Evolutionary conservation across 352 stramenopile genomes (phyloP), one percentile per base, ranked within the genome.

Genomic region (Pythium phragmiticola): DNA sequence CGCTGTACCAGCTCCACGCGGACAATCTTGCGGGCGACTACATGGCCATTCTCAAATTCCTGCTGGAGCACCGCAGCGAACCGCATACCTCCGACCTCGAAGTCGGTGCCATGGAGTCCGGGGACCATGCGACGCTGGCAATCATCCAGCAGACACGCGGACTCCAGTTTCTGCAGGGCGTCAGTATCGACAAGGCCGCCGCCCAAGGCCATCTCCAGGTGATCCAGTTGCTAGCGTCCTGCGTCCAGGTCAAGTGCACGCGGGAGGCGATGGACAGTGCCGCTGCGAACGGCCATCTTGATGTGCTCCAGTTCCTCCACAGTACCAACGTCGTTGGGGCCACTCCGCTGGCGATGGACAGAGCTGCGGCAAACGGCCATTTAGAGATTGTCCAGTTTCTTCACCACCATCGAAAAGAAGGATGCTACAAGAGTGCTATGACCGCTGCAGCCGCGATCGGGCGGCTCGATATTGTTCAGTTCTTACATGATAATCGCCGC

Each of bases 301-400:
- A 53, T 9, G 28, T 53, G 7, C 28, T 53, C 23, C 21, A 53
- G 21, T 19, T 21, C 28, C 47, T 53, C 47, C 21, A 37, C 9
- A 12, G 11, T 17, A 36, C 28, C 21, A 17, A 34, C 9, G 47
- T 5, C n/a, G 45, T 51, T 3, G 16, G 17, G 8, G 23, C 17
- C 14, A 53, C 47, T 23, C 26, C 47, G 21, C 9, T n/a, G 28
- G 47, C 47, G 6, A 53, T 53, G 47, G 26, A 34, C 47, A 33
- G 28, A n/a, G 47, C 47, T 4, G 47, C 47, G 11, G 23, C 21
- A 12, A n/a, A 53, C 47, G 47, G 47, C 12, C 47, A 53, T 33
- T 33, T 37, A 7, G 47, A 53, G 21, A n/a, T 53, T 33, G 47
- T 53, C 11, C 47, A 34, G 11, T 53, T 53, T 53, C 47, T 53